Base-by-base conservation (phyloP, 306 rosid genomes). In the Cyclanthera cordifolia region DNA sequence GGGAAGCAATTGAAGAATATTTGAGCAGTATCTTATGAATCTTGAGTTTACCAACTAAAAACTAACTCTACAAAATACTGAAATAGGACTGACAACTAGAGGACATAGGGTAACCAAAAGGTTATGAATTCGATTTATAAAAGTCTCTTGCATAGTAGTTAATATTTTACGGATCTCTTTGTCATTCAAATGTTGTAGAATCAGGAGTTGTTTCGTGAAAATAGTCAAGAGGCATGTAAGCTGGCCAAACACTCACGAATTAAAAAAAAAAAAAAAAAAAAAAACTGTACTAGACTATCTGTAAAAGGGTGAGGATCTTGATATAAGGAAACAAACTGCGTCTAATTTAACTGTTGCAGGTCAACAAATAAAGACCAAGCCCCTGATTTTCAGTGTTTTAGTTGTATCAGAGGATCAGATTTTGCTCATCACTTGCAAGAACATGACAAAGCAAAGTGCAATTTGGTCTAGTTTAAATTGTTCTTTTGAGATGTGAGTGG, bases 331-430 rank as follows among this genome's bases (percentile, higher is more conserved):
- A 25, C 60, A 27, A 56, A 57, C 65, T 57, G 65, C 23, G 6
- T 57, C 43, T 30, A 57, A 16, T 57, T 27, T 16, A 34, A 34
- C 27, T 34, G 4, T 60, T 60, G 67, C 67, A 60, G 67, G 67
- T 60, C 27, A 60, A 19, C 16, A 60, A 19, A 11, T 19, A 34
- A 34, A 4, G 48, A n/a, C 48, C 48, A 37, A 19, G 9, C 2
- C 48, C 48, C n/a, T 34, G 8, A 37, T 60, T 60, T 60, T 16
- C 48, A 37, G n/a, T 60, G 67, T 17, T 9, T 10, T 37, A 59
- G 47, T 8, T 59, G 25, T 4, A 23, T 32, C 43, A 59, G 23
- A 30, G 7, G 67, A 12, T 56, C 3, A 28, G 30, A 3, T 1
- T 28, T 57, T 57, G 19, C 9, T 7, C 41, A 27, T 56, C 16